A percentile compares a stretch with the other conserved stretches of the same genome.
These are phyloP conservation scores for Hysterium pulicare DNA, from an alignment of 2,329 filamentous ascomycete species.

Conservation along the genomic window DNA sequence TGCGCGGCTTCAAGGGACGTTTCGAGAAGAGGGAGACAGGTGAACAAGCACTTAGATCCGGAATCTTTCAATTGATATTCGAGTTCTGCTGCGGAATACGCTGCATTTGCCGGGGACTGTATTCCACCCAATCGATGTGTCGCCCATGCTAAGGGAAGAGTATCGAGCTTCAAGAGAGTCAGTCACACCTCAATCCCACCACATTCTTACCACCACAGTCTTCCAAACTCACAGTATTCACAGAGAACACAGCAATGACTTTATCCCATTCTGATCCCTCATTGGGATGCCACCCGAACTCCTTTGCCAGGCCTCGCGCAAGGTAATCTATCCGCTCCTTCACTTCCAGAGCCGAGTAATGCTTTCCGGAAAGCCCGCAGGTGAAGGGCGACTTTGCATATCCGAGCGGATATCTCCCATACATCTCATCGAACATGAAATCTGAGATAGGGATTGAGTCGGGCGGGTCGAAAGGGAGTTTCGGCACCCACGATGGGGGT, in stretches of 20 bases:
- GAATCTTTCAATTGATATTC: slow-evolving; percentile 70
- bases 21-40: slow-evolving; percentile 63
- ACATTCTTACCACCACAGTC: too few species aligned
- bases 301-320: slow-evolving; percentile 65
- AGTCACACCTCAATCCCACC: too few species aligned
- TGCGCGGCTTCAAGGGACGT: slow-evolving; percentile 63
- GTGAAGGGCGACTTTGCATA: slow-evolving; percentile 69
- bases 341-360: slow-evolving; percentile 62
- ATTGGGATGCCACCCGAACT: slow-evolving; percentile 68
- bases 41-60: slow-evolving; percentile 67
- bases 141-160: slow-evolving; percentile 68
- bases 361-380: slow-evolving; percentile 69
- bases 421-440: slow-evolving; percentile 71
- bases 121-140: slow-evolving; percentile 73
- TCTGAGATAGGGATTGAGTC: slow-evolving; percentile 72
- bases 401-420: slow-evolving; percentile 63
- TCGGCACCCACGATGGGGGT: slow-evolving; percentile 60
- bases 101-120: slow-evolving; percentile 70
- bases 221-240: slow-evolving; percentile 70
- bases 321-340: slow-evolving; percentile 64
- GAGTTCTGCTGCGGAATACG: slow-evolving; percentile 67
- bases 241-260: slow-evolving; percentile 70
- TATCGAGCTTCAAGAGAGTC: slow-evolving; percentile 60
- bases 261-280: slow-evolving; percentile 77
- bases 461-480: slow-evolving; percentile 62